Conservation (phyloP, 2,329 filamentous ascomycete genomes). For the Phyllosticta paracitricarpa region DNA sequence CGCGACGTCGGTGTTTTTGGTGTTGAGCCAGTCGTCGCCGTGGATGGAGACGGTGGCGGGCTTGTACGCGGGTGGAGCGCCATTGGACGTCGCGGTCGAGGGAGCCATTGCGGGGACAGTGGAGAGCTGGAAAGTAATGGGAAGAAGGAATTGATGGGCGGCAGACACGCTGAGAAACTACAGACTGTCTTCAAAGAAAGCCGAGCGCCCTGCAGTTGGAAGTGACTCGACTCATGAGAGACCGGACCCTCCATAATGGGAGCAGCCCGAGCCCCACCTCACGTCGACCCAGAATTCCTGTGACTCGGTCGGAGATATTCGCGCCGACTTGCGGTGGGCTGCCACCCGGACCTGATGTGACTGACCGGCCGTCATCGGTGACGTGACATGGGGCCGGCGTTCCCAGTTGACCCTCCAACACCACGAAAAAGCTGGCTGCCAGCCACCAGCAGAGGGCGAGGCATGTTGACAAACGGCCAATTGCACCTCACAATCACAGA, state of each 20-base stretch:
- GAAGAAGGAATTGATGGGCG: neutral
- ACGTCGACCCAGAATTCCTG: neutral
- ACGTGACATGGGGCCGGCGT: neutral
- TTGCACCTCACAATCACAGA: neutral
- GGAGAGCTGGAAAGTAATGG: neutral
- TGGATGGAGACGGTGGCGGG: conserved; percentile 68
- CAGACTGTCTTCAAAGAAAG: neutral
- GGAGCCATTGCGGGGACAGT: neutral
- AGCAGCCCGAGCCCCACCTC: neutral
- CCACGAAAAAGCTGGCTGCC: neutral
- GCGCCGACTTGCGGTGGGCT: neutral
- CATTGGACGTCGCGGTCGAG: conserved; percentile 8
- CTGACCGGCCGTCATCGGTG: neutral
- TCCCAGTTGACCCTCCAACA: neutral
- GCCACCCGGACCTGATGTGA: neutral
- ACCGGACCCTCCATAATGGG: no score
- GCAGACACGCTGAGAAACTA: neutral
- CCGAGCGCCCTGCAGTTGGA: neutral
- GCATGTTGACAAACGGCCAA: neutral
- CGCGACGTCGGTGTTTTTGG: conserved; percentile 63
- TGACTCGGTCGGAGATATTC: neutral
- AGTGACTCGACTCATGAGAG: neutral
- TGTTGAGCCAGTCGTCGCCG: conserved; percentile 67
- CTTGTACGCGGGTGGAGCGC: conserved; percentile 28
- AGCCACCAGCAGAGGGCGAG: neutral